Base-by-base conservation (phyloP, 345 rosid species). In the Aegle marmelos region DNA sequence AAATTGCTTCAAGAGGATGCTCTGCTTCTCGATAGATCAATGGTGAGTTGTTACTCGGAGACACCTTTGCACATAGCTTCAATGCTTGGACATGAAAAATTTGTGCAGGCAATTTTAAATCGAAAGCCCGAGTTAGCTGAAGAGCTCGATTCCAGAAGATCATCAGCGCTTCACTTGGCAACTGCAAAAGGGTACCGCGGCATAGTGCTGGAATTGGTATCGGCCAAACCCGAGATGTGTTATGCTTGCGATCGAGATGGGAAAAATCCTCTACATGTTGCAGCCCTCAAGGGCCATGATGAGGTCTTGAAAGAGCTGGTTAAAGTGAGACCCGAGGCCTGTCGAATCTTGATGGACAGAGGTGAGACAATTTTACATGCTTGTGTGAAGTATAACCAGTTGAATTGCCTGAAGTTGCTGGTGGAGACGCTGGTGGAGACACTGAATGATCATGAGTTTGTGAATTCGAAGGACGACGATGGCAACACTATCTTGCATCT, bases 401-500 rank as follows among this genome's bases (percentile, higher is more conserved):
- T 81, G 48, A 73, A 81, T 59, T 80, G 81, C 0, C 34, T 79
- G 72, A 62, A 79, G 78, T 63, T 81, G 5, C 28, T 84, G 76
- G 80, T 72, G n/a, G n/a, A n/a, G n/a, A n/a, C n/a, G n/a, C n/a
- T n/a, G n/a, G n/a, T n/a, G 41, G 73, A 75, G 56, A 25, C 25
- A 39, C 14, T 68, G 1, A 48, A 34, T 1, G 79, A 78, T 50
- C 27, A 72, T 37, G 82, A 58, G 67, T 78, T 80, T 70, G 22
- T 78, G 82, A 76, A 75, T 72, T 70, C 72, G 11, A 72, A 48
- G 50, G 84, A 80, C 56, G 10, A 41, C 17, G 77, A 80, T 53
- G 86, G 86, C 53, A 70, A 68, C 79, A 78, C 82, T 27, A 67
- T 64, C 16, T n/a, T 84, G 73, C 87, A 84, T 74, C 24, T 75